Evolutionary conservation across 306 rosid genomes (phyloP).

Genomic region (Corylus avellana): DNA sequence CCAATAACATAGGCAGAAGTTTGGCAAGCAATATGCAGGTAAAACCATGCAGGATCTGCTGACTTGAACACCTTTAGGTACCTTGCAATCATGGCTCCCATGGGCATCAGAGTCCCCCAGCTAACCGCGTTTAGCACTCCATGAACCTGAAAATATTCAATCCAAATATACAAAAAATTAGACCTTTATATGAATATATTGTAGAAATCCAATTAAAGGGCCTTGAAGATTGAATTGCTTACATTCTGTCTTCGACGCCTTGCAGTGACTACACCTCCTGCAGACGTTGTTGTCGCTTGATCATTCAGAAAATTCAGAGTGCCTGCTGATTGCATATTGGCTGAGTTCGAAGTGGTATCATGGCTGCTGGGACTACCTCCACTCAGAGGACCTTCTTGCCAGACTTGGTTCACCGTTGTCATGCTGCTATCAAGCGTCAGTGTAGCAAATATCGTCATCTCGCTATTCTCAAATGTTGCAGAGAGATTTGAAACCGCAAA

Average conservation of each 20-base stretch:
- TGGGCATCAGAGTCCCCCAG: slow-evolving; percentile 82
- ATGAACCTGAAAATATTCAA: slow-evolving; percentile 48
- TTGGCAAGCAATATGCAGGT: slow-evolving; percentile 88
- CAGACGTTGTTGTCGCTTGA: neutral
- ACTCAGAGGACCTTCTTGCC: slow-evolving; percentile 64
- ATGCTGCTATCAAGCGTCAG: slow-evolving; percentile 33
- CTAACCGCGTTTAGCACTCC: slow-evolving; percentile 78
- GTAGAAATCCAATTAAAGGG: too few relatives aligned
- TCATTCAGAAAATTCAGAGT: slow-evolving; percentile 58
- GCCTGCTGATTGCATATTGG: slow-evolving; percentile 35
- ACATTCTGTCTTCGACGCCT: slow-evolving; percentile 43
- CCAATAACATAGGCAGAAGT: slow-evolving; percentile 81
- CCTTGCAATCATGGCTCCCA: slow-evolving; percentile 78
- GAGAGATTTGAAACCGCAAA: slow-evolving; percentile 16
- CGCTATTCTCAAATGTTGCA: slow-evolving; percentile 34
- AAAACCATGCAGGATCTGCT: slow-evolving; percentile 99
- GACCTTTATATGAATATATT: neutral
- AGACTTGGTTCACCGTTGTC: slow-evolving; percentile 51
- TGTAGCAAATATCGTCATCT: slow-evolving; percentile 50
- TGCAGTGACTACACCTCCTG: slow-evolving; percentile 33
- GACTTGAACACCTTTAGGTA: slow-evolving; percentile 75
- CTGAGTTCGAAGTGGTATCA: accelerated
- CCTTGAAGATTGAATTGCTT: slow-evolving; percentile 24
- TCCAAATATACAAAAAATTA: neutral
- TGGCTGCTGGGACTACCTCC: neutral